A percentile compares a stretch with the other conserved stretches of the same genome.
Evolutionary conservation across 257 asterid genomes (phyloP).

Genomic region (Solanum lignicaule): DNA sequence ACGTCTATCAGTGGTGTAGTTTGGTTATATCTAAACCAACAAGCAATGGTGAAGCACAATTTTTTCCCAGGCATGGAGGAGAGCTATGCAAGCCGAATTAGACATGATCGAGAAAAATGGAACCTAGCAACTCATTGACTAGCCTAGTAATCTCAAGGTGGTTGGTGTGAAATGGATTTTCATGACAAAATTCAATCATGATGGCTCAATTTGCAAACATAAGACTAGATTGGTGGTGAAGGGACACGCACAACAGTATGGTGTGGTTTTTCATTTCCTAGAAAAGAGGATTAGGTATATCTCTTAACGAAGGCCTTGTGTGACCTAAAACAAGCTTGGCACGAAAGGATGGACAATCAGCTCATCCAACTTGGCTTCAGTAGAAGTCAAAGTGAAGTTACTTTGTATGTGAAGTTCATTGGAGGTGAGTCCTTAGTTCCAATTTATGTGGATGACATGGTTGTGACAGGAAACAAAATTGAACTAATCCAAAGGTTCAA

Average conservation of each 20-base stretch:
- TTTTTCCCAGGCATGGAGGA: neutral
- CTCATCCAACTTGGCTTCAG: neutral
- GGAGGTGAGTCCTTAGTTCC: neutral
- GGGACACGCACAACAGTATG: neutral
- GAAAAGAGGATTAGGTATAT: neutral
- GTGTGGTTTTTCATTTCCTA: neutral
- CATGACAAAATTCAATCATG: neutral
- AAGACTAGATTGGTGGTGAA: neutral
- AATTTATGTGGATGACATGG: neutral
- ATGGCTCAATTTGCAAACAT: neutral
- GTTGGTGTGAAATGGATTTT: neutral
- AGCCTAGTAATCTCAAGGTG: neutral
- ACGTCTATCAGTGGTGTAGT: neutral
- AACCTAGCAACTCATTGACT: neutral
- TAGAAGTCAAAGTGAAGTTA: neutral
- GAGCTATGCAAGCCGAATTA: neutral
- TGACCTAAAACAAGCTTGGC: neutral
- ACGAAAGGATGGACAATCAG: neutral
- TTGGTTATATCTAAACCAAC: neutral
- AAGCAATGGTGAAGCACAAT: neutral
- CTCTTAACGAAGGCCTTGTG: neutral
- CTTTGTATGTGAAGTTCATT: neutral
- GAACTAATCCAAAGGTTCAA: neutral
- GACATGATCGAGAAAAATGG: neutral
- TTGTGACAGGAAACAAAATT: neutral